Evolutionary conservation across 345 rosid genomes (phyloP).

Genomic region (Adansonia digitata): DNA sequence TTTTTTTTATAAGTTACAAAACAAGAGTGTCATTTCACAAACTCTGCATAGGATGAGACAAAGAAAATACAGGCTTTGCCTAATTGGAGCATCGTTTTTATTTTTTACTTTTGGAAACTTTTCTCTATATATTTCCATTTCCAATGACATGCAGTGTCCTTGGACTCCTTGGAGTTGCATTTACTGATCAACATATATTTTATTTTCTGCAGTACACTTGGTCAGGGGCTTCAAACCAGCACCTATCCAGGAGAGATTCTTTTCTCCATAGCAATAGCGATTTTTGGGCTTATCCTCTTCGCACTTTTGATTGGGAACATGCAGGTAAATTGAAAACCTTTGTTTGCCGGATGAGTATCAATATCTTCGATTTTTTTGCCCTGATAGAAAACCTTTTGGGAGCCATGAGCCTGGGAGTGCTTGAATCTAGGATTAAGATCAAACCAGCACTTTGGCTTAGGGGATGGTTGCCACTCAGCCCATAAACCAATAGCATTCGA

Average conservation of each 20-base stretch:
- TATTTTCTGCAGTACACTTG: constrained; percentile 54
- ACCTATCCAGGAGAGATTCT: constrained; percentile 66
- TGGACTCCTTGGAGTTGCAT: not conserved
- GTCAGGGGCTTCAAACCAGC: constrained; percentile 88
- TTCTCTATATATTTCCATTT: too few species aligned
- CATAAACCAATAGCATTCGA: not conserved
- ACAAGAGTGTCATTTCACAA: too few species aligned
- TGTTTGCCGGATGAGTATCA: not conserved
- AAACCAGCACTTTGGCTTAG: not conserved
- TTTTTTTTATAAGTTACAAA: too few species aligned
- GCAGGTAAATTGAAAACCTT: constrained; percentile 38
- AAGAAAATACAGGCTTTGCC: too few species aligned
- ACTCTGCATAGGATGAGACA: too few species aligned
- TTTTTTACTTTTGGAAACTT: too few species aligned
- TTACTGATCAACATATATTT: not conserved
- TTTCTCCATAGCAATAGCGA: constrained; percentile 70
- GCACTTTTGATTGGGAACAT: constrained; percentile 79
- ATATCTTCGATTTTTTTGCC: not conserved
- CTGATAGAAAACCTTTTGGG: not conserved
- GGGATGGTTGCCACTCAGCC: not conserved
- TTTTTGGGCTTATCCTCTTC: constrained; percentile 71
- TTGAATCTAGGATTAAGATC: not conserved
- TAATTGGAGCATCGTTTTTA: too few species aligned
- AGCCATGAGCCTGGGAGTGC: not conserved
- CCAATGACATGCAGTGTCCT: not conserved